A percentile compares a stretch with the other conserved stretches of the same genome.
Evolutionary conservation across 495 filamentous ascomycete genomes (phyloP).

Genomic region (Penicillium cinerascens): DNA sequence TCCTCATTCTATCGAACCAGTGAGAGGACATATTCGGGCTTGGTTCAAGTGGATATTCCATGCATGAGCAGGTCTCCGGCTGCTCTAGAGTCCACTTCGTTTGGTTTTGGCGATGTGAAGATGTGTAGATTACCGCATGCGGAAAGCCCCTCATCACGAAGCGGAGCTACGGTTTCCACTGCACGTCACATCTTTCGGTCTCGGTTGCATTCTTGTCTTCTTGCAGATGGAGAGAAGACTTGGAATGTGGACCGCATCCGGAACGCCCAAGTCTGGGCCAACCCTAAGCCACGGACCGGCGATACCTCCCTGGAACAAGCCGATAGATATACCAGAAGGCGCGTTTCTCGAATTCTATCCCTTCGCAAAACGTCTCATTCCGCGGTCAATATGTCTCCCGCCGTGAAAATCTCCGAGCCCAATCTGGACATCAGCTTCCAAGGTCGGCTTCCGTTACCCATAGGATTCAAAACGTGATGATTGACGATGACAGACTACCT

Average conservation of each 20-base stretch:
- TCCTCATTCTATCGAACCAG: background rate
- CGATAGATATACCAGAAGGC: conserved; percentile 7
- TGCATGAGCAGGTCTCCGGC: background rate
- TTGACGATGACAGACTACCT: conserved; percentile 21
- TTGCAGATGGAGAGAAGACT: background rate
- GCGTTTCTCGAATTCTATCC: background rate
- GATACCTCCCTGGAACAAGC: background rate
- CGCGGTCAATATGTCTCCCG: conserved; percentile 22
- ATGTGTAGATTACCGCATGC: conserved; percentile 17
- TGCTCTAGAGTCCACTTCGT: background rate
- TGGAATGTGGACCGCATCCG: conserved; percentile 5
- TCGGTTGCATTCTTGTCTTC: conserved; percentile 14
- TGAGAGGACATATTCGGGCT: no score
- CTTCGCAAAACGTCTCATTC: background rate
- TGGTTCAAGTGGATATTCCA: background rate
- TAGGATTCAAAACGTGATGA: background rate
- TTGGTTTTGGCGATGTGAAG: background rate
- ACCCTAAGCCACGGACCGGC: background rate
- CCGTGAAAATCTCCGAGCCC: conserved; percentile 22
- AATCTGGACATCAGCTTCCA: conserved; percentile 29
- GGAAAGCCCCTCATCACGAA: conserved; percentile 7
- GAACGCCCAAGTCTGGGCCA: background rate
- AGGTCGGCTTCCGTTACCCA: conserved; percentile 5
- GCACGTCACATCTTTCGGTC: conserved; percentile 10
- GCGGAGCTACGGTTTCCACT: background rate